Evolutionary conservation across 345 rosid species (phyloP), one percentile per base, ranked within the genome.

Genomic region (Eucalyptus cloeziana): DNA sequence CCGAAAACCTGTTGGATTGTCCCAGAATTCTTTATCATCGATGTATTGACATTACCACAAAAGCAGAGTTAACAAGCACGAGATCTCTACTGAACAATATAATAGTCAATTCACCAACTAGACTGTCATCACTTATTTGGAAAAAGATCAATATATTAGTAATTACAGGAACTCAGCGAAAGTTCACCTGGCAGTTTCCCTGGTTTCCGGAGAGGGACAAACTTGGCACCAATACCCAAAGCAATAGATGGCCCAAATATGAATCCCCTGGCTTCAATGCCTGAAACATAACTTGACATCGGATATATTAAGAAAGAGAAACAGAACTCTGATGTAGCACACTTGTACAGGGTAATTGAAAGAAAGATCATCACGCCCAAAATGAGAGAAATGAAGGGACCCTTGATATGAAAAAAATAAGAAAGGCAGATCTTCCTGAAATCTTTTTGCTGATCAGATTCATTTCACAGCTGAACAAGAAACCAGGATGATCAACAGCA

Each of bases 261-360:
- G 89, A 97, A 97, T 51, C 99, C 99, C 89, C 99, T 91, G 31
- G 98, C 98, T 92, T 97, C 99, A 64, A 96, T 93, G 71, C 99
- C 99, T 97, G 92, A 7, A 87, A 4, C 80, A 87, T 51, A 64
- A 86, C 25, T 51, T 24, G 47, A 54, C 19, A 86, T 22, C n/a
- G 3, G 51, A 49, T 86, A 19, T 86, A 2, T 10, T 50, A 86
- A 80, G 37, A 90, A 86, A 56, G 51, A 85, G 27, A 79, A 49
- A 40, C 16, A 54, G 43, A 56, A 80, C 17, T 52, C 43, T 43
- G 43, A 69, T 24, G 16, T 31, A 71, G 50, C 83, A 7, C 19
- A 19, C 40, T 58, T 50, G 56, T 71, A 71, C 44, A 9, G 7
- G 13, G 81, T 71, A 19, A 37, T 33, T 5, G 13, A 33, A 71